phyloP scores from a whole-genome alignment of 345 rosid genomes.

The Boechera retrofracta region DNA sequence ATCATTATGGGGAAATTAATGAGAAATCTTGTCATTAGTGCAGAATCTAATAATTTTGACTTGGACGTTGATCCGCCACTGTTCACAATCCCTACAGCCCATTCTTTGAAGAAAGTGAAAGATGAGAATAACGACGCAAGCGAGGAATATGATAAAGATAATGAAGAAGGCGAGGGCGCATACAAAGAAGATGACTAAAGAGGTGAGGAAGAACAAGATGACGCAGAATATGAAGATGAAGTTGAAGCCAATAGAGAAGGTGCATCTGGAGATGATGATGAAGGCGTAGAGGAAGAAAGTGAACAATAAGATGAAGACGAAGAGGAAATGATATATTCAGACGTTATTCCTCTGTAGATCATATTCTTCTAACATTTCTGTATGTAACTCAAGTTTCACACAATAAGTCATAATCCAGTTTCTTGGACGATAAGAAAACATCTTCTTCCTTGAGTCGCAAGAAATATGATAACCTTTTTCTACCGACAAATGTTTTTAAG shows the following conservation, averaged over 20 bases:
- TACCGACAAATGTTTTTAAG: neutral
- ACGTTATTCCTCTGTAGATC: neutral
- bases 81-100: neutral
- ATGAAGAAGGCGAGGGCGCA: neutral
- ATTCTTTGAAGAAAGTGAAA: constrained; percentile 12
- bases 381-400: constrained; percentile 17
- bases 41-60: neutral
- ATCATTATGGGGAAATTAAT: no score
- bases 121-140: neutral
- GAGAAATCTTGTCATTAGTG: neutral
- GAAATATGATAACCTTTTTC: neutral
- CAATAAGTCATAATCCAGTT: neutral
- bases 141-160: neutral
- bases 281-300: neutral
- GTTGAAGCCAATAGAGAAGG: constrained; percentile 9
- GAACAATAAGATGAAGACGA: neutral
- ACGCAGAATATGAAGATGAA: constrained; percentile 9
- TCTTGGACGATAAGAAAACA: neutral
- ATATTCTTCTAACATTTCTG: neutral
- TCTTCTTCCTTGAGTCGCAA: constrained; percentile 3
- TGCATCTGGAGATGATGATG: constrained; percentile 2
- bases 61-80: neutral
- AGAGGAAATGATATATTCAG: neutral
- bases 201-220: neutral
- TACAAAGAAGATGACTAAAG: neutral